Base-by-base conservation (phyloP, 371 early-diverging fungal genomes). In the Apophysomyces trapeziformis region DNA sequence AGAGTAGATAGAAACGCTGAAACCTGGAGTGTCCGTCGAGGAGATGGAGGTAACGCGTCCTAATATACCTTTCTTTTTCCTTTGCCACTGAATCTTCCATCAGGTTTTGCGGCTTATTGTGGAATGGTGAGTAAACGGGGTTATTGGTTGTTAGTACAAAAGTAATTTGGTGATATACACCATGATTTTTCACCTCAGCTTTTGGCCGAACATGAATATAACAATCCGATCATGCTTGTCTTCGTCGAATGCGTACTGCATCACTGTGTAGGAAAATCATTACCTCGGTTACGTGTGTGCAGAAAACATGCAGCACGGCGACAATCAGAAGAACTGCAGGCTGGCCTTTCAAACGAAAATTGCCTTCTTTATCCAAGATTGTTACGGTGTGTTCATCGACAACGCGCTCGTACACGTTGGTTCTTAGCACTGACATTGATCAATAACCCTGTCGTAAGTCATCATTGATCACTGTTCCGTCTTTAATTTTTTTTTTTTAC, bases 1-100 rank as follows among this genome's bases (percentile, higher is more conserved):
- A 68, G 84, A 13, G 81, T 83, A 0, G 84, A 83, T 45, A 63
- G 84, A 32, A 83, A 83, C 60, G 81, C 81, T 7, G 84, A 83
- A 63, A 83, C 80, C 0, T 83, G 84, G 84, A 77, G 78, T 63
- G 84, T 83, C 4, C 74, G 84, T n/a, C 73, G 76, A 9, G 84
- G 81, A 8, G 84, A 83, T 72, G 84, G 76, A 60, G 82, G 80
- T 70, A 71, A 59, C n/a, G 13, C 2, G 41, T 13, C 1, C 41
- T 41, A 16, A 1, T 16, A 7, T 18, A n/a, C 35, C 18, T 4
- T 14, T 54, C 2, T 50, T 7, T 63, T 35, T n/a, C 38, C 7
- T 18, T n/a, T n/a, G 0, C 2, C 21, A 7, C 9, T 50, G 1
- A 5, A 5, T 60, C 35, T 13, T 5, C 7, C 12, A 35, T 35